Conservation (phyloP, 2,329 filamentous ascomycete genomes). For the Penicillium concentricum region DNA sequence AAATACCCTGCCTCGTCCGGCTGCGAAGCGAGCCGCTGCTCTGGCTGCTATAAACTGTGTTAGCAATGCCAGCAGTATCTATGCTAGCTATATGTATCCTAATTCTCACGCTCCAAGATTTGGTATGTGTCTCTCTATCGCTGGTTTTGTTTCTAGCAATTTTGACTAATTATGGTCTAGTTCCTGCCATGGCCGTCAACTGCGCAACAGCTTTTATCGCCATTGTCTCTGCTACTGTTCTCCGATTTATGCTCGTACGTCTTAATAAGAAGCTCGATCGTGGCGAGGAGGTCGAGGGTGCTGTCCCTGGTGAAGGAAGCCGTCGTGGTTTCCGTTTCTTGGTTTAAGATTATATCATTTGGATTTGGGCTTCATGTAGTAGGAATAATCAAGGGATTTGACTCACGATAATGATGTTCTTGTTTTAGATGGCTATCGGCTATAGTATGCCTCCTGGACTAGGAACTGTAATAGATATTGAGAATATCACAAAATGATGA, state of each 20-base stretch:
- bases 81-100: slow-evolving; percentile 67
- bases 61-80: slow-evolving; percentile 68
- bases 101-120: slow-evolving; percentile 44
- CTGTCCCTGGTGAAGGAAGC: slow-evolving; percentile 56
- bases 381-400: too few species aligned
- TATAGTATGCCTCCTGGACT: not conserved
- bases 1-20: slow-evolving; percentile 71
- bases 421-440: not conserved
- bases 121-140: slow-evolving; percentile 37
- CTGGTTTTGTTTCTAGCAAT: slow-evolving; percentile 31
- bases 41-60: slow-evolving; percentile 75
- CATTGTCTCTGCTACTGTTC: slow-evolving; percentile 60
- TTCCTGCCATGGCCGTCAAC: slow-evolving; percentile 67
- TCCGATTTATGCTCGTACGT: slow-evolving; percentile 62
- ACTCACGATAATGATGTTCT: not conserved
- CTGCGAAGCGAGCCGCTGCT: slow-evolving; percentile 70
- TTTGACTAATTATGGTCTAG: slow-evolving; percentile 23
- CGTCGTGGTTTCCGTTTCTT: slow-evolving; percentile 67
- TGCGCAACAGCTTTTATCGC: slow-evolving; percentile 64
- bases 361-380: not conserved
- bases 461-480: not conserved
- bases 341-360: slow-evolving; percentile 40
- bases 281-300: slow-evolving; percentile 58
- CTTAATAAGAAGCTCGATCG: slow-evolving; percentile 69
- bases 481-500: not conserved